These are phyloP conservation scores for Dalbergia oliveri DNA, from an alignment of 306 rosid genomes.

Conservation along the genomic window DNA sequence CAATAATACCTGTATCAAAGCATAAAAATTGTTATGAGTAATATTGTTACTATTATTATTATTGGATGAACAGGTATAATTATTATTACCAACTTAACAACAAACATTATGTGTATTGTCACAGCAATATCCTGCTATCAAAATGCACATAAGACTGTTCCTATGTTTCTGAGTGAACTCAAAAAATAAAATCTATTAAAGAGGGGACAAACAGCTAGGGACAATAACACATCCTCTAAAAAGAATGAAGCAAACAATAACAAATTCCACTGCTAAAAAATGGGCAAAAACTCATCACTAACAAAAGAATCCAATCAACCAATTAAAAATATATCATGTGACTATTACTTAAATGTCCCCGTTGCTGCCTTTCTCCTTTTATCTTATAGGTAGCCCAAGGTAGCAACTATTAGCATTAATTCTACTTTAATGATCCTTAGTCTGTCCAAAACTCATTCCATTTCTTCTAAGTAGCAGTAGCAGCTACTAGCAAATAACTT, in stretches of 20 bases:
- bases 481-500: not conserved
- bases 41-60: not conserved
- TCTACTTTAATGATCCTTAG: constrained; percentile 1
- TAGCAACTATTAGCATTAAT: not conserved
- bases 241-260: not conserved
- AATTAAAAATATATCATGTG: not conserved
- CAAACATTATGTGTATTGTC: not conserved
- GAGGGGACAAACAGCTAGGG: not conserved
- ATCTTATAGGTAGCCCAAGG: not conserved
- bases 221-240: not conserved
- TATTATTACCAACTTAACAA: constrained; percentile 27
- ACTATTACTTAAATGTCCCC: not conserved
- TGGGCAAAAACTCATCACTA: constrained; percentile 8
- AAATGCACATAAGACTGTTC: constrained; percentile 6
- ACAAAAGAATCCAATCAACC: not conserved
- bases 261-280: not conserved
- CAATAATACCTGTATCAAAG: constrained; percentile 82
- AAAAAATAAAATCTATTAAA: not conserved
- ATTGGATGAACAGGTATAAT: constrained; percentile 33
- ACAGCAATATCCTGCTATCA: not conserved
- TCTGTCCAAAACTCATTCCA: not conserved
- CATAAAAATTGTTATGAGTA: not conserved
- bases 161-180: not conserved
- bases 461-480: constrained; percentile 20
- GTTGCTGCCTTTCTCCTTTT: constrained; percentile 1